Percentiles rank a stretch among this genome's conserved stretches.
These are phyloP conservation scores for Aspergillus homomorphus DNA, from an alignment of 495 filamentous ascomycete species.

Conservation along the genomic window DNA sequence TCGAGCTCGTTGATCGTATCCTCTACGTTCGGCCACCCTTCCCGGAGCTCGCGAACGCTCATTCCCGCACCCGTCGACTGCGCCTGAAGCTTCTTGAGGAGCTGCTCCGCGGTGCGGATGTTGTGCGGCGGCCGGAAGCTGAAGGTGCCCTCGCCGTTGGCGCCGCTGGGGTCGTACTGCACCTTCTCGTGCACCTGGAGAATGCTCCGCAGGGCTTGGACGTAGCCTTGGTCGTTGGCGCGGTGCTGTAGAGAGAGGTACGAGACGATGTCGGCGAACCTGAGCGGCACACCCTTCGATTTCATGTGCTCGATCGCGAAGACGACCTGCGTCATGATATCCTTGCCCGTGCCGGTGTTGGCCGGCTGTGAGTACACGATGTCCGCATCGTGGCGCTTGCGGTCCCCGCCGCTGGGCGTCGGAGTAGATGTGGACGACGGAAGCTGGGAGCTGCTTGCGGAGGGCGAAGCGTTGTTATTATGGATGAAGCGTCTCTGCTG, in stretches of 20 bases:
- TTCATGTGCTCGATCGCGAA: slow-evolving; percentile 86
- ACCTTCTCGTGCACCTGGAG: slow-evolving; percentile 62
- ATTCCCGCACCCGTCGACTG: slow-evolving; percentile 80
- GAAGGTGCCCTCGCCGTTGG: slow-evolving; percentile 64
- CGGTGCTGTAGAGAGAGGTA: slow-evolving; percentile 68
- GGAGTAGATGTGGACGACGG: slow-evolving; percentile 42
- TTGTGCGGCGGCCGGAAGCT: slow-evolving; percentile 74
- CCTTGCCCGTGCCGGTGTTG: slow-evolving; percentile 70
- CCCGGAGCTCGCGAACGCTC: slow-evolving; percentile 81
- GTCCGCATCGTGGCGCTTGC: slow-evolving; percentile 56
- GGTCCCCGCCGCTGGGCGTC: slow-evolving; percentile 43
- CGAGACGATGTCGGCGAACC: slow-evolving; percentile 66
- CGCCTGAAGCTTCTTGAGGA: slow-evolving; percentile 74
- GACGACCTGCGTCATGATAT: slow-evolving; percentile 78
- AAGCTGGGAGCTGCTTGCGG: slow-evolving; percentile 38
- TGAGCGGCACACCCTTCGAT: slow-evolving; percentile 65
- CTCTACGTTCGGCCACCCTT: slow-evolving; percentile 86
- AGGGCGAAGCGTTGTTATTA: slow-evolving; percentile 26
- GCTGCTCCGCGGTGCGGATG: slow-evolving; percentile 67
- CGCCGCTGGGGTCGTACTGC: slow-evolving; percentile 60
- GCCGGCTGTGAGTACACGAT: slow-evolving; percentile 75
- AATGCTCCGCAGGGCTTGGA: slow-evolving; percentile 44
- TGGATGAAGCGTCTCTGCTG: slow-evolving; percentile 39
- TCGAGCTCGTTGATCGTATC: slow-evolving; percentile 76
- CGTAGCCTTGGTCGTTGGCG: slow-evolving; percentile 43